Conservation (phyloP, 441 rosid species). For the Gossypium gossypioides region DNA sequence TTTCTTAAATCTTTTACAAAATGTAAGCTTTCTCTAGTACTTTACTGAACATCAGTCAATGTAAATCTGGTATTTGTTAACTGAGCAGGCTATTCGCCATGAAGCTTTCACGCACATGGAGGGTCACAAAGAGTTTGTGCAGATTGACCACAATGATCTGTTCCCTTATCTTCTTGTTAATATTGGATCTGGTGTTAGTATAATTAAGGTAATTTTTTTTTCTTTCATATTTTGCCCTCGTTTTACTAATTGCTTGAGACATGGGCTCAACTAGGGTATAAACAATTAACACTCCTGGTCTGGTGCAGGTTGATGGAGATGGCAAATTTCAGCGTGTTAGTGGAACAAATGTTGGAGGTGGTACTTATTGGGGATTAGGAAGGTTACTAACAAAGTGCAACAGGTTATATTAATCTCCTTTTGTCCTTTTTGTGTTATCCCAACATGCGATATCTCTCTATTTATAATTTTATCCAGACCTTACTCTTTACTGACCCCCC, state of each 20-base stretch:
- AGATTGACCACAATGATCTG: slow-evolving; percentile 81
- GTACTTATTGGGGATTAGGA: slow-evolving; percentile 98
- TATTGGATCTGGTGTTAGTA: slow-evolving; percentile 93
- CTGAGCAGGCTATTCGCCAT: slow-evolving; percentile 82
- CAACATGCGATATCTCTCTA: background rate
- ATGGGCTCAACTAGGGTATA: background rate
- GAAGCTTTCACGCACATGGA: slow-evolving; percentile 97
- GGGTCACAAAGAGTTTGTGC: slow-evolving; percentile 89
- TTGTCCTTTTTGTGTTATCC: background rate
- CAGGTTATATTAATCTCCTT: slow-evolving; percentile 41
- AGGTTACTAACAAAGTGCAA: slow-evolving; percentile 91
- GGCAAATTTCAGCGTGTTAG: slow-evolving; percentile 95
- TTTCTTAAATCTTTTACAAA: background rate
- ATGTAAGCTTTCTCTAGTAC: background rate
- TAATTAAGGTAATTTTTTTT: slow-evolving; percentile 65
- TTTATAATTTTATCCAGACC: slow-evolving; percentile 17
- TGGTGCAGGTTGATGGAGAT: slow-evolving; percentile 89
- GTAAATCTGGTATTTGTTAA: slow-evolving; percentile 8
- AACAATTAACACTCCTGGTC: slow-evolving; percentile 8
- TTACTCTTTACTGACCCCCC: background rate
- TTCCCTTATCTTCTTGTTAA: slow-evolving; percentile 97
- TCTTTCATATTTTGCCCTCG: slow-evolving; percentile 4
- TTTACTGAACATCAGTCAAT: background rate
- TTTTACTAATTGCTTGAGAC: background rate
- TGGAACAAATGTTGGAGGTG: slow-evolving; percentile 98